These are phyloP conservation scores for Leishmania tropica DNA, from an alignment of 208 protist genomes.

Conservation along the genomic window DNA sequence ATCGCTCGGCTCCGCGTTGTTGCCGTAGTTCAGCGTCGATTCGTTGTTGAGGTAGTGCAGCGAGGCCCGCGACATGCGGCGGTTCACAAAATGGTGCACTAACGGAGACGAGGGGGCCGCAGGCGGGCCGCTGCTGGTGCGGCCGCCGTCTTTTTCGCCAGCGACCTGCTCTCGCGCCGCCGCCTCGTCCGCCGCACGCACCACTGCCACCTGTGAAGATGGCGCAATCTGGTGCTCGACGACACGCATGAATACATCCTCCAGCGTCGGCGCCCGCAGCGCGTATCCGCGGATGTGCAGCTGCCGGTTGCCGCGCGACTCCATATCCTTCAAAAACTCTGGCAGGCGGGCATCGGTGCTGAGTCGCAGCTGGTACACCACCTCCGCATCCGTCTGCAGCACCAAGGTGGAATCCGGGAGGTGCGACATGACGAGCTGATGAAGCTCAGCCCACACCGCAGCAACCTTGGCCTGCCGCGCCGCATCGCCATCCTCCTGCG, in stretches of 20 bases:
- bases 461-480: constrained; percentile 16
- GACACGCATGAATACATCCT: constrained; percentile 80
- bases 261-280: constrained; percentile 66
- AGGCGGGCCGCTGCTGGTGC: neutral
- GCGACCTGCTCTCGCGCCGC: neutral
- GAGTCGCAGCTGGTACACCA: constrained; percentile 51
- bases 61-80: constrained; percentile 30
- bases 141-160: neutral
- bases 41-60: constrained; percentile 23
- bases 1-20: constrained; percentile 6
- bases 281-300: constrained; percentile 52
- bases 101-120: neutral
- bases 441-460: constrained; percentile 34
- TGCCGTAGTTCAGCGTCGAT: constrained; percentile 20
- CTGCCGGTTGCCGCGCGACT: constrained; percentile 27
- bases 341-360: constrained; percentile 30
- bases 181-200: neutral
- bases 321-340: constrained; percentile 40
- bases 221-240: constrained; percentile 27
- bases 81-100: constrained; percentile 10
- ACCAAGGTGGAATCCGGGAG: constrained; percentile 23
- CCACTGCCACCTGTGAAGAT: neutral
- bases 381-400: constrained; percentile 33
- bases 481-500: constrained; percentile 2
- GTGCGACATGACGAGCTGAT: constrained; percentile 27